Conservation (phyloP, 306 rosid species). For the Sicyos edulis region DNA sequence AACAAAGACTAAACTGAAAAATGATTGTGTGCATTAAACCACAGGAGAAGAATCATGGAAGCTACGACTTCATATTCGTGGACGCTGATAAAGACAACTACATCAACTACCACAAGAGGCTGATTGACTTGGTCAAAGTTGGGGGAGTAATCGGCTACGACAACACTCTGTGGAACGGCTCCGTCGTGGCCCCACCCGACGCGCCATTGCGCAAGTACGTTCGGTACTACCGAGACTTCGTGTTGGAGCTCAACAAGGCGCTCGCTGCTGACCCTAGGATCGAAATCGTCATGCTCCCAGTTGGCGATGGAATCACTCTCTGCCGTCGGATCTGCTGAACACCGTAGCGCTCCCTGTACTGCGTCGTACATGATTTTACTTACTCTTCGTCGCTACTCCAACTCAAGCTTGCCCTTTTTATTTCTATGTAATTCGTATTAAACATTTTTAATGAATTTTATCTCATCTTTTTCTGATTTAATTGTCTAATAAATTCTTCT, state of each 20-base stretch:
- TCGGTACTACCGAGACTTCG: constrained; percentile 77
- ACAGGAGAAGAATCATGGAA: constrained; percentile 71
- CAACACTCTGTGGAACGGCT: constrained; percentile 91
- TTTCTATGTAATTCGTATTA: not conserved
- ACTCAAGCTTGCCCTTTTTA: not conserved
- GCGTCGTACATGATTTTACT: not conserved
- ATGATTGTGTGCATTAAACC: not conserved
- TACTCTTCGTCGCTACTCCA: not conserved
- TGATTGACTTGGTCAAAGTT: constrained; percentile 67
- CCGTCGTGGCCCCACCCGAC: constrained; percentile 83
- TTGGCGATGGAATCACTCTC: constrained; percentile 24
- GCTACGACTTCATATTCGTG: constrained; percentile 80
- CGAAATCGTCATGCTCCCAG: constrained; percentile 58
- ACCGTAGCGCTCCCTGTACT: not conserved
- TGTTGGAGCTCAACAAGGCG: constrained; percentile 81
- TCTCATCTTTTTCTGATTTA: not conserved
- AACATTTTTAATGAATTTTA: not conserved
- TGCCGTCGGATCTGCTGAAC: constrained; percentile 20
- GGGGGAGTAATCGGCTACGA: constrained; percentile 89
- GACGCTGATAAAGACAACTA: constrained; percentile 93
- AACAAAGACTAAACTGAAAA: not conserved
- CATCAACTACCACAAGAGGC: constrained; percentile 81
- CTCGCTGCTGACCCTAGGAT: constrained; percentile 83
- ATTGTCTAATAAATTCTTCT: too few relatives aligned
- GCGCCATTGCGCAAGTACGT: constrained; percentile 83